phyloP scores from a whole-genome alignment of 2,329 filamentous ascomycete species.

The Aspergillus brunneoviolaceus region DNA sequence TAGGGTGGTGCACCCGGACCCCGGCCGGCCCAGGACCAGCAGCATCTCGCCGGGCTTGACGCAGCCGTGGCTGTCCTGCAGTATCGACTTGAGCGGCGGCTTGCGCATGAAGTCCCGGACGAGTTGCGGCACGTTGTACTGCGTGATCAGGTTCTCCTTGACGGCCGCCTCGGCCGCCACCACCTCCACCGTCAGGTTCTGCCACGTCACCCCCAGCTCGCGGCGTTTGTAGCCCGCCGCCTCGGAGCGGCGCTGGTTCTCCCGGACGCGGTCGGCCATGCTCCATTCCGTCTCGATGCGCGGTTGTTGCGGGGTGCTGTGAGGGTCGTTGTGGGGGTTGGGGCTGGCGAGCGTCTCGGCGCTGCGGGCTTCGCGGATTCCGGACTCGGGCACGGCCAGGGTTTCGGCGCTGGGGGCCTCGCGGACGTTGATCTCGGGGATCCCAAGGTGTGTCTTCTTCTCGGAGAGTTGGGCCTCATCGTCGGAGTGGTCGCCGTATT shows the following conservation, averaged over 20 bases:
- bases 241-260: slow-evolving; percentile 42
- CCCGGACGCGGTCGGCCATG: slow-evolving; percentile 50
- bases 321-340: background rate
- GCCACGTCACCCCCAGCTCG: slow-evolving; percentile 63
- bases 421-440: slow-evolving; percentile 20
- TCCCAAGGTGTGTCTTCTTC: slow-evolving; percentile 15
- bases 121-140: slow-evolving; percentile 54
- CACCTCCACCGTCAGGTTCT: slow-evolving; percentile 62
- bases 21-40: slow-evolving; percentile 66
- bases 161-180: slow-evolving; percentile 60
- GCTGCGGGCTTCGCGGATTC: too few relatives aligned
- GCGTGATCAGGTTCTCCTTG: slow-evolving; percentile 62
- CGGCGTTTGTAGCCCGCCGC: slow-evolving; percentile 48
- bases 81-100: slow-evolving; percentile 61
- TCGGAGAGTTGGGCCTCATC: slow-evolving; percentile 4
- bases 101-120: slow-evolving; percentile 54
- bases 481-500: background rate
- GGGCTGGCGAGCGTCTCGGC: too few relatives aligned
- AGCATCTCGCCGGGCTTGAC: slow-evolving; percentile 73
- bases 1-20: slow-evolving; percentile 68
- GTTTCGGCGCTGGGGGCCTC: slow-evolving; percentile 24
- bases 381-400: slow-evolving; percentile 9
- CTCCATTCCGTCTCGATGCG: slow-evolving; percentile 44
- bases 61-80: slow-evolving; percentile 64
- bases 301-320: background rate